Evolutionary conservation across 441 rosid species (phyloP).

Genomic region (Adansonia gregorii): DNA sequence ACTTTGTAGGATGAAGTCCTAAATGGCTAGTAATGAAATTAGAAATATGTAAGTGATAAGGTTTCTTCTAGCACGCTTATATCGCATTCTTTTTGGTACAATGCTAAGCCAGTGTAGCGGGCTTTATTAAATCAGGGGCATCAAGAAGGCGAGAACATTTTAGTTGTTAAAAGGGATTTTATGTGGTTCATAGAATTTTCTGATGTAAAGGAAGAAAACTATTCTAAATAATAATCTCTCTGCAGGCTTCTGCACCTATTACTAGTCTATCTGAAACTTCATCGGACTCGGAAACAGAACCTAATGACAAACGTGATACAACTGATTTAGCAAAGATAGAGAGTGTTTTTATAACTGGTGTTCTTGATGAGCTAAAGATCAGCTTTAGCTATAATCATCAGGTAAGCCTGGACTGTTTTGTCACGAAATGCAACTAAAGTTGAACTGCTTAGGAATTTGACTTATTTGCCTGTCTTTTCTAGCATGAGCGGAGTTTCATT

Average conservation of each 20-base stretch:
- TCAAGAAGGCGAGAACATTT: not conserved
- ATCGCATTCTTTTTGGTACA: not conserved
- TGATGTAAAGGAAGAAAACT: conserved; percentile 1
- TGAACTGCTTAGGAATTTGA: conserved; percentile 39
- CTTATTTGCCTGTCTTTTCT: conserved; percentile 36
- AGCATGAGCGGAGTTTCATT: conserved; percentile 68
- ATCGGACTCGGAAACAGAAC: conserved; percentile 77
- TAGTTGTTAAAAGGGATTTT: conserved; percentile 14
- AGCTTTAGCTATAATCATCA: conserved; percentile 67
- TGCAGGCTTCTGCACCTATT: conserved; percentile 87
- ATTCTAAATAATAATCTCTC: conserved; percentile 23
- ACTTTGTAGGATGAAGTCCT: conserved; percentile 14
- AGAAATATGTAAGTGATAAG: not conserved
- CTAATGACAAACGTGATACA: conserved; percentile 41
- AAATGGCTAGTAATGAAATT: conserved; percentile 12
- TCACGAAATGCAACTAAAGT: conserved; percentile 30
- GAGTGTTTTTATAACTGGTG: conserved; percentile 78
- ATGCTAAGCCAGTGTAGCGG: not conserved
- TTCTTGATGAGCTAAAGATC: conserved; percentile 91
- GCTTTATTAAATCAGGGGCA: conserved; percentile 18
- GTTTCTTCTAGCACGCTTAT: conserved; percentile 19
- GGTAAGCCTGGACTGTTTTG: conserved; percentile 46
- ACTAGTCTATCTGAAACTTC: conserved; percentile 88
- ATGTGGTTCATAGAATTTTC: not conserved
- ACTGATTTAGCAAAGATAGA: conserved; percentile 56